These are phyloP conservation scores for Naganishia sp. DNA, from an alignment of 1,284 basidiomycete species.

Conservation along the genomic window DNA sequence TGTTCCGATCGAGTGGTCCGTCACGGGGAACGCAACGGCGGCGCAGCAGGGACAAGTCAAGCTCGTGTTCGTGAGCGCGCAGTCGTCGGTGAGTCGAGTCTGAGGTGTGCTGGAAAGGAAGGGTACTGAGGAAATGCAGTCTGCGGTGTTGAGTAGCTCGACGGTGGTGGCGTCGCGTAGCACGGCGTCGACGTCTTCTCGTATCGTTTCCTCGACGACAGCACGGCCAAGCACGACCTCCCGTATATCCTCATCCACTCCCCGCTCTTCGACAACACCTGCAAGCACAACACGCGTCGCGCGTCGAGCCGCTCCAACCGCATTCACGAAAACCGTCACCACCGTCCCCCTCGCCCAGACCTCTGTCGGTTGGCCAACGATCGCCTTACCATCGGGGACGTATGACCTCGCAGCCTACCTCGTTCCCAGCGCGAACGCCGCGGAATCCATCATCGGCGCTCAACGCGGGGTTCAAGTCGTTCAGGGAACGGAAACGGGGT, in stretches of 20 bases:
- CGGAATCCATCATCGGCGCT: not conserved
- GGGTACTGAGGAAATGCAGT: not conserved
- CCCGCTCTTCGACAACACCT: not conserved
- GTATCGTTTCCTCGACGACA: not conserved
- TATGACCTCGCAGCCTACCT: constrained; percentile 16
- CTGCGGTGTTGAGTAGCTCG: not conserved
- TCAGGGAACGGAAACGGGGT: constrained; percentile 1
- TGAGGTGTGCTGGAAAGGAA: not conserved
- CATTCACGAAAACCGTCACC: constrained; percentile 9
- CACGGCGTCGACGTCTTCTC: not conserved
- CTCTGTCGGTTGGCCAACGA: constrained; percentile 9
- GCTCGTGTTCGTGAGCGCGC: constrained; percentile 15
- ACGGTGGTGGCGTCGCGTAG: not conserved
- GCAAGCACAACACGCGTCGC: not conserved
- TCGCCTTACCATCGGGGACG: constrained; percentile 15
- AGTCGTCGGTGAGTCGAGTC: constrained; percentile 12
- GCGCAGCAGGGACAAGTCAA: not conserved
- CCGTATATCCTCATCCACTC: not conserved
- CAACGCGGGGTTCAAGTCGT: not conserved
- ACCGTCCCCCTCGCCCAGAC: constrained; percentile 7
- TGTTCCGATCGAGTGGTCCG: constrained; percentile 15
- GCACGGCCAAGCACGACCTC: not conserved
- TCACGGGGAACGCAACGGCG: constrained; percentile 1
- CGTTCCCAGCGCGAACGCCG: not conserved
- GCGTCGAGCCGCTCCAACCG: constrained; percentile 1